Percentiles rank a stretch among this genome's conserved stretches.
These are phyloP conservation scores for Boletus patriciae DNA, from an alignment of 768 basidiomycete genomes.

Conservation along the genomic window DNA sequence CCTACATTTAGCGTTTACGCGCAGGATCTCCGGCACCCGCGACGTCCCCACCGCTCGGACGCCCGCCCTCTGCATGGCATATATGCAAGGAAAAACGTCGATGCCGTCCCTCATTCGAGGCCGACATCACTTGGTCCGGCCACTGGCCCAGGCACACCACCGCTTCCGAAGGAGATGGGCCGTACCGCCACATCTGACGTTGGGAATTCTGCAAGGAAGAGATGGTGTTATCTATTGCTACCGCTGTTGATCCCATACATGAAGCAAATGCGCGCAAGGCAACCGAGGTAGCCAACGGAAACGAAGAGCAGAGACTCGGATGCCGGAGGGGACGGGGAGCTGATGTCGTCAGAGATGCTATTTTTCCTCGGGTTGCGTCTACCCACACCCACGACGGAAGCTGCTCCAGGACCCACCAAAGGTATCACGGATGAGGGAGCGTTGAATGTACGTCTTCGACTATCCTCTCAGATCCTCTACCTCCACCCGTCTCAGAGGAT, in stretches of 20 bases:
- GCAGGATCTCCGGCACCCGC: slow-evolving; percentile 25
- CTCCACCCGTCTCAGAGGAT: too few relatives aligned
- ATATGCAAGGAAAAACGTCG: slow-evolving; percentile 17
- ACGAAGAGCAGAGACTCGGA: neutral
- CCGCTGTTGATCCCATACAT: neutral
- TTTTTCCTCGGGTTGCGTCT: too few relatives aligned
- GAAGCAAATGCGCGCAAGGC: neutral
- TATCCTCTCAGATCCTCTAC: neutral
- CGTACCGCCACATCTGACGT: slow-evolving; percentile 27
- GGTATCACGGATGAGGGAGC: neutral
- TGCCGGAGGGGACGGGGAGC: neutral
- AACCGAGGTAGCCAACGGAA: neutral
- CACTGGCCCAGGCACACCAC: slow-evolving; percentile 37
- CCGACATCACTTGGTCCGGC: slow-evolving; percentile 36
- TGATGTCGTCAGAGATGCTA: too few relatives aligned
- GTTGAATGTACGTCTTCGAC: neutral
- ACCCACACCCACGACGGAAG: neutral
- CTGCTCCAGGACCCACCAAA: neutral
- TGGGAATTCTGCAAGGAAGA: slow-evolving; percentile 1
- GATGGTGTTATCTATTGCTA: neutral
- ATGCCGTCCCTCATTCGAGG: slow-evolving; percentile 35
- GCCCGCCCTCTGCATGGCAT: neutral
- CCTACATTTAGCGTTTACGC: slow-evolving; percentile 25
- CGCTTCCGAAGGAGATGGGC: slow-evolving; percentile 57
- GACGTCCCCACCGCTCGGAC: slow-evolving; percentile 14